These are phyloP conservation scores for Nakaseomyces delphensis DNA, from an alignment of 1,139 yeast species.

Conservation along the genomic window DNA sequence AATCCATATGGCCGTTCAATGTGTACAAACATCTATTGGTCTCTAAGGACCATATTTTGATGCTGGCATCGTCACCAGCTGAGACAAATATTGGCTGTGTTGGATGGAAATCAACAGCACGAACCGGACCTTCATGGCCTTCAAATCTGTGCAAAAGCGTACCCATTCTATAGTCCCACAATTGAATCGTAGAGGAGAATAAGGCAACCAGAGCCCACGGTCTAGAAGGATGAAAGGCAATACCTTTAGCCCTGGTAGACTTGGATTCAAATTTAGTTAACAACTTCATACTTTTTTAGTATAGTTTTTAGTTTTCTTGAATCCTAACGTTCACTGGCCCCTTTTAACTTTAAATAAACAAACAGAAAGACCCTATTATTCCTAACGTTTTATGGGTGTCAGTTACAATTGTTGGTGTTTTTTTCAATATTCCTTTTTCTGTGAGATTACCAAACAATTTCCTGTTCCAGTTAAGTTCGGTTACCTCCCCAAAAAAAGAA, in stretches of 20 bases:
- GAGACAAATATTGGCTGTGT: slow-evolving; percentile 95
- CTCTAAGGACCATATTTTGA: slow-evolving; percentile 93
- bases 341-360: too few species aligned
- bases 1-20: slow-evolving; percentile 87
- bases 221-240: slow-evolving; percentile 88
- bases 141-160: slow-evolving; percentile 92
- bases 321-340: too few species aligned
- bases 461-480: too few species aligned
- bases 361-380: too few species aligned
- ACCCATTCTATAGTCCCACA: slow-evolving; percentile 99
- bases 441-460: too few species aligned
- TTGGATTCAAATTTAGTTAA: slow-evolving; percentile 95
- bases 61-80: slow-evolving; percentile 93
- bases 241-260: slow-evolving; percentile 97
- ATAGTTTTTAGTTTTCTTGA: not conserved
- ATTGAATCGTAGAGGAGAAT: slow-evolving; percentile 89
- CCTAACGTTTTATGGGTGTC: too few species aligned
- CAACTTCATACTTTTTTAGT: slow-evolving; percentile 76
- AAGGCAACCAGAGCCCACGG: slow-evolving; percentile 96
- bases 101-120: slow-evolving; percentile 93
- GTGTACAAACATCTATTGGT: slow-evolving; percentile 89
- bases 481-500: too few species aligned
- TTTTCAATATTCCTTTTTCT: too few species aligned
- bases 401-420: too few species aligned
- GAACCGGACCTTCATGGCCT: slow-evolving; percentile 97